phyloP scores from a whole-genome alignment of 1,284 basidiomycete genomes.

The Lentinus polychrous region DNA sequence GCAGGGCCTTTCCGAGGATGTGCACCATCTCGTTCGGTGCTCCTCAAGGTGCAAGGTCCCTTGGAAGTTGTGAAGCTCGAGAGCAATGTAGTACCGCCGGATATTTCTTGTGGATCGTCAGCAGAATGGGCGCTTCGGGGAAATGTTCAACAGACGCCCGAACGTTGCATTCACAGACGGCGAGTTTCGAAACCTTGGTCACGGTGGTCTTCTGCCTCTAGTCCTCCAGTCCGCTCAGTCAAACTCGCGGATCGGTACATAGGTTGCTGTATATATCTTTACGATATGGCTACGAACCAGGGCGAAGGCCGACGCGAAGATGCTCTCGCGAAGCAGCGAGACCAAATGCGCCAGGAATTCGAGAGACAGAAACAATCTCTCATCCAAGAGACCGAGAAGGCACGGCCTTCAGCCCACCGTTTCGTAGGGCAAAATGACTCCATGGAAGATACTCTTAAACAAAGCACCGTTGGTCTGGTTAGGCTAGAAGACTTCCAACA shows the following conservation, averaged over 20 bases:
- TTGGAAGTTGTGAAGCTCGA: neutral
- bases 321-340: slow-evolving; percentile 73
- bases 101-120: neutral
- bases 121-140: neutral
- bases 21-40: slow-evolving; percentile 33
- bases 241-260: no score
- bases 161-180: neutral
- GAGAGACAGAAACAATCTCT: slow-evolving; percentile 85
- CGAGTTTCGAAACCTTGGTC: no score
- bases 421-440: slow-evolving; percentile 95
- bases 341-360: slow-evolving; percentile 80
- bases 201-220: no score
- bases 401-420: slow-evolving; percentile 75
- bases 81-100: neutral
- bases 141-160: neutral
- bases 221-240: no score
- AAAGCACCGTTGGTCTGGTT: slow-evolving; percentile 91
- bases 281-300: slow-evolving; percentile 59
- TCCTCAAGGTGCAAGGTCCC: neutral
- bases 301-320: slow-evolving; percentile 75
- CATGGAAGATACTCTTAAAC: slow-evolving; percentile 91
- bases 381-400: slow-evolving; percentile 78
- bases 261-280: neutral
- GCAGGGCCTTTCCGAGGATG: slow-evolving; percentile 69
- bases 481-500: slow-evolving; percentile 90